These are phyloP conservation scores for Leccinellum rugosiceps DNA, from an alignment of 768 basidiomycete species.

Conservation along the genomic window DNA sequence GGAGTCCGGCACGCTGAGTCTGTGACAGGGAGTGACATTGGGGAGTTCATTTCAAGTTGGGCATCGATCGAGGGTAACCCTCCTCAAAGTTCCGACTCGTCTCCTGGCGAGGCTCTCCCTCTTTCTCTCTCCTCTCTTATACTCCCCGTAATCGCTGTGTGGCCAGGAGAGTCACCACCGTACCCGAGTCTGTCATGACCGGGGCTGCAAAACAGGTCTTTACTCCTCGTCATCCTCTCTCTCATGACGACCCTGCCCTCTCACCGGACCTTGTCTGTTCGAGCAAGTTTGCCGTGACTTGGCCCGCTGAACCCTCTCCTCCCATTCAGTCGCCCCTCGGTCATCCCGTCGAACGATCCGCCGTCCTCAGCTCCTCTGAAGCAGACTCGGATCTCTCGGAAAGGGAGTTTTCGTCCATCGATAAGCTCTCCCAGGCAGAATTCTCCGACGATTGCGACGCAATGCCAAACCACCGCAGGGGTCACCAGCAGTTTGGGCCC, in stretches of 20 bases:
- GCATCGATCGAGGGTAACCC: slow-evolving; percentile 27
- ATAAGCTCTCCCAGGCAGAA: slow-evolving; percentile 31
- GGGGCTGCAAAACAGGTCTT: slow-evolving; percentile 35
- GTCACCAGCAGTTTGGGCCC: slow-evolving; percentile 24
- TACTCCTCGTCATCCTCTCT: slow-evolving; percentile 49
- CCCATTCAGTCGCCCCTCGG: slow-evolving; percentile 35
- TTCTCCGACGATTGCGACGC: slow-evolving; percentile 32
- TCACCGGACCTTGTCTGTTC: slow-evolving; percentile 44
- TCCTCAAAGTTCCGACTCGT: slow-evolving; percentile 14
- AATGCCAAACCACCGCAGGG: slow-evolving; percentile 23
- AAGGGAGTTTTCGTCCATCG: slow-evolving; percentile 34
- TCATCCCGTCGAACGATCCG: slow-evolving; percentile 36
- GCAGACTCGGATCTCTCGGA: slow-evolving; percentile 52
- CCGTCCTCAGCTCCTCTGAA: slow-evolving; percentile 47
- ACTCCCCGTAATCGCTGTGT: slow-evolving; percentile 3
- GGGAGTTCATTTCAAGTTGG: slow-evolving; percentile 20
- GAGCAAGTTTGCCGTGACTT: slow-evolving; percentile 61
- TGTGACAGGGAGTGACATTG: slow-evolving; percentile 30
- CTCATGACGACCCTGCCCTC: slow-evolving; percentile 40
- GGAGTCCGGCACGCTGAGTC: slow-evolving; percentile 16
- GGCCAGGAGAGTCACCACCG: slow-evolving; percentile 10
- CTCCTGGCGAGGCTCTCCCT: slow-evolving; percentile 27
- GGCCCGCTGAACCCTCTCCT: slow-evolving; percentile 46
- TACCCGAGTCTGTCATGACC: slow-evolving; percentile 20
- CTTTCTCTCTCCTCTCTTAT: slow-evolving; percentile 6